Evolutionary conservation across 179 eudicot species (phyloP), one percentile per base, ranked within the genome.

Genomic region (Silene noctiflora): DNA sequence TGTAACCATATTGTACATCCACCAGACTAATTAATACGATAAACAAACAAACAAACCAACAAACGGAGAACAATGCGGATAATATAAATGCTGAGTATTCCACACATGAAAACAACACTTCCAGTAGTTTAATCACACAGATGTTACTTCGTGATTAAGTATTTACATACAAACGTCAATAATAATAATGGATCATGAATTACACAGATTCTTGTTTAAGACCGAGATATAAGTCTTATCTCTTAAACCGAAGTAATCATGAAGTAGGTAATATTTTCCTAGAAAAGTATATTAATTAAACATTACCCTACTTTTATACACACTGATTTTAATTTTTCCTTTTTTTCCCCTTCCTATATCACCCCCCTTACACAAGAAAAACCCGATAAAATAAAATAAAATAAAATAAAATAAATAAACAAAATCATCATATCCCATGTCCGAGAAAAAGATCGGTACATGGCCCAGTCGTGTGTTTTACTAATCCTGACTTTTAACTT

Each of bases 371-470:
- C 68, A 20, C 17, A 29, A 75, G 21, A 33, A 14, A 55, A 75
- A 75, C 31, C 3, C 22, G 29, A 9, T 3, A 44, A 14, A 27
- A 27, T 27, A 27, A 14, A 27, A 27, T 27, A 27, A 27, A 27
- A 56, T 67, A 42, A 31, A 74, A 14, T 19, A 11, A 67, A 81
- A 67, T n/a, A 55, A 77, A 66, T 21, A 29, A 77, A 72, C 77
- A 76, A 78, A 78, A 78, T 65, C 31, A 71, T 64, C 17, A 63
- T 67, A 71, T 59, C 72, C 72, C 55, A 21, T 2, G 73, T 35
- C 78, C 78, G 84, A 74, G 75, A 77, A 81, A 81, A 77, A 81
- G 78, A 35, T 77, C 81, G 75, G 84, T 69, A 78, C 68, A 56
- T 42, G 66, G 72, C 74, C 13, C 22, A 70, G 60, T 27, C 29